phyloP scores from a whole-genome alignment of 2,329 filamentous ascomycete genomes.

The Chaetomium strumarium region DNA sequence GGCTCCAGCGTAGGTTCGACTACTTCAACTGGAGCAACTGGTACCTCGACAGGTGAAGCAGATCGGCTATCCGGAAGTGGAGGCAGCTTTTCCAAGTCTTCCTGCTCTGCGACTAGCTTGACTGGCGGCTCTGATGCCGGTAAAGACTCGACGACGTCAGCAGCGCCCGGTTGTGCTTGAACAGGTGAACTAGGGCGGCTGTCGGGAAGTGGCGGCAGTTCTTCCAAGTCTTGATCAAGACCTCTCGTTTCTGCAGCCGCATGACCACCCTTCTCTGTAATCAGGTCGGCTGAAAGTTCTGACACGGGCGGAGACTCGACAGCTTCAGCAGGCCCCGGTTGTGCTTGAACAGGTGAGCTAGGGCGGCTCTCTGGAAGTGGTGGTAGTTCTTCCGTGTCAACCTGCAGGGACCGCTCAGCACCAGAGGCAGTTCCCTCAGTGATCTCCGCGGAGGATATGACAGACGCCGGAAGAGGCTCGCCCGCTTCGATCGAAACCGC shows the following conservation, averaged over 20 bases:
- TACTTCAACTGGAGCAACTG: background rate
- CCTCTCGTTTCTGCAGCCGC: background rate
- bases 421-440: no score
- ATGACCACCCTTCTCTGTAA: background rate
- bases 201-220: conserved; percentile 7
- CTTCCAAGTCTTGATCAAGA: background rate
- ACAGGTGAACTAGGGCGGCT: conserved; percentile 1
- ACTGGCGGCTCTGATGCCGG: background rate
- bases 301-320: background rate
- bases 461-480: no score
- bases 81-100: background rate
- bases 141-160: background rate
- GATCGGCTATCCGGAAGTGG: conserved; percentile 4
- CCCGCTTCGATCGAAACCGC: background rate
- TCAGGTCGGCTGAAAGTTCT: background rate
- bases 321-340: background rate
- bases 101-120: background rate
- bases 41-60: background rate
- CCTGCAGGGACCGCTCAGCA: no score
- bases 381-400: background rate
- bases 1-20: background rate
- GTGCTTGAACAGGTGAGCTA: background rate
- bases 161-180: background rate
- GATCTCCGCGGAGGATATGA: no score
- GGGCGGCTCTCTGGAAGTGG: conserved; percentile 2